Evolutionary conservation across 2,329 filamentous ascomycete genomes (phyloP).

Genomic region (Penicillium verrucosum): DNA sequence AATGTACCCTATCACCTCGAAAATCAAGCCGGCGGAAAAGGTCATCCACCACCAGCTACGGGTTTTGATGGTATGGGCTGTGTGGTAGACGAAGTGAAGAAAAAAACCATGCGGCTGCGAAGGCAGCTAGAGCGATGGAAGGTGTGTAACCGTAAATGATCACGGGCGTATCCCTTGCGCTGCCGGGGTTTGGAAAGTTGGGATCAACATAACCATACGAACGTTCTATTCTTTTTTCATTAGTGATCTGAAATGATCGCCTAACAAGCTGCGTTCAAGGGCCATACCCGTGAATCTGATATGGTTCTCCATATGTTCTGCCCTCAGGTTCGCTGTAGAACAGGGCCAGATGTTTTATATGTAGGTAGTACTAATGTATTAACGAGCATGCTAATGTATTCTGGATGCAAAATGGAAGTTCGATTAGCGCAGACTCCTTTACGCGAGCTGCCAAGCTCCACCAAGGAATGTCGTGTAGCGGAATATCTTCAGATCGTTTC

Average conservation of each 20-base stretch:
- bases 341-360: neutral
- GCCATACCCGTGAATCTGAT: neutral
- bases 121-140: conserved; percentile 13
- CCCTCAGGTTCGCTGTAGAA: neutral
- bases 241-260: neutral
- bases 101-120: conserved; percentile 17
- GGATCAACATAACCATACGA: neutral
- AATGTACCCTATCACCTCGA: conserved; percentile 17
- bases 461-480: neutral
- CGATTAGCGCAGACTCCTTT: neutral
- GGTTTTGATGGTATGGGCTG: conserved; percentile 1
- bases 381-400: neutral
- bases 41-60: conserved; percentile 20
- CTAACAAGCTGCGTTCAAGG: neutral
- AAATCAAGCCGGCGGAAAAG: conserved; percentile 12
- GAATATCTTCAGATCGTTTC: neutral
- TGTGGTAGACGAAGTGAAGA: conserved; percentile 12
- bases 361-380: no score
- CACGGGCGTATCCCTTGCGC: neutral
- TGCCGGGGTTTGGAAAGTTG: neutral
- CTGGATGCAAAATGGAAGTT: neutral
- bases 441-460: neutral
- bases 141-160: conserved; percentile 16
- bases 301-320: neutral
- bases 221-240: neutral